Percentiles rank a stretch among this genome's conserved stretches.
Conservation (phyloP, 257 asterid species). For the Petrea volubilis region DNA sequence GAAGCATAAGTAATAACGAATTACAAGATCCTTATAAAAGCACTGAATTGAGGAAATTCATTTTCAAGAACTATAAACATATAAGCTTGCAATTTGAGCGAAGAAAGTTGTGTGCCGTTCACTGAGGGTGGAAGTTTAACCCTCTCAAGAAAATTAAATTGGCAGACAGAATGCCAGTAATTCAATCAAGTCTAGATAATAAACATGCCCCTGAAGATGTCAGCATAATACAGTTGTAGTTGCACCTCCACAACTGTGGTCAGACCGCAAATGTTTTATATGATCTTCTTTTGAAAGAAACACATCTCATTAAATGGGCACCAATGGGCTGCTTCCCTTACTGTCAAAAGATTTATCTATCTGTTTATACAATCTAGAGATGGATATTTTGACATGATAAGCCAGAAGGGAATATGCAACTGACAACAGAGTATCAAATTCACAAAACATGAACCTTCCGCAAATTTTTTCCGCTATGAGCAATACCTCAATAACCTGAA, state of each 20-base stretch:
- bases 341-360: background rate
- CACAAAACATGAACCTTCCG: conserved; percentile 5
- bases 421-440: background rate
- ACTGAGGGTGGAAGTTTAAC: too few species aligned
- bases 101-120: too few species aligned
- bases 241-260: background rate
- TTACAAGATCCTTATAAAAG: too few species aligned
- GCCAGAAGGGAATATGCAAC: background rate
- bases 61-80: too few species aligned
- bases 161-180: background rate
- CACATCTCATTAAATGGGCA: background rate
- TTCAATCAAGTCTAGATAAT: background rate
- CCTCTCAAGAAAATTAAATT: background rate
- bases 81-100: too few species aligned
- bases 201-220: background rate
- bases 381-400: background rate
- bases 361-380: background rate
- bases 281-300: background rate
- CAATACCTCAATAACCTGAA: conserved; percentile 92
- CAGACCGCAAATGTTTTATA: background rate
- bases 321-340: background rate
- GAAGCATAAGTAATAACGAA: too few species aligned
- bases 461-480: background rate
- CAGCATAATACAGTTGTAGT: background rate
- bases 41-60: too few species aligned